A percentile compares a stretch with the other conserved stretches of the same genome.
phyloP scores from a whole-genome alignment of 169 alveolate species.

The Theileria equi region DNA sequence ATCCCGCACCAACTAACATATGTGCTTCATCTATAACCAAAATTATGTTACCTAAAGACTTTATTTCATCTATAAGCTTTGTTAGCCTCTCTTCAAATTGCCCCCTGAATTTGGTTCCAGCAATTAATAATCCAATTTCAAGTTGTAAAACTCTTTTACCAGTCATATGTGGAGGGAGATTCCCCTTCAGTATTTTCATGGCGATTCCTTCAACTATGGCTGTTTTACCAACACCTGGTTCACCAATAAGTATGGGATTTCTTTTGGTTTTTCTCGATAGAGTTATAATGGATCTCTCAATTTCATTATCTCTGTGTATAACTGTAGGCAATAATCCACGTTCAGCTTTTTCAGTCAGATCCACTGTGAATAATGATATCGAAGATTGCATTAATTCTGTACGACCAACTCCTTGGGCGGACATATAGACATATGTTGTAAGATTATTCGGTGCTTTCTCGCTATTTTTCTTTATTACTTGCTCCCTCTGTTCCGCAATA shows the following conservation, averaged over 20 bases:
- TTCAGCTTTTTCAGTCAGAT: constrained; percentile 51
- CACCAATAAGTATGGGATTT: constrained; percentile 55
- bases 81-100: constrained; percentile 87
- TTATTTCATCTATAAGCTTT: constrained; percentile 78
- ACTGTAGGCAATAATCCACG: constrained; percentile 48
- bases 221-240: constrained; percentile 66
- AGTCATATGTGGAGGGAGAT: constrained; percentile 1
- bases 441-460: constrained; percentile 19
- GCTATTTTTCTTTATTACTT: neutral
- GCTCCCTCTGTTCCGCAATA: constrained; percentile 31
- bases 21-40: constrained; percentile 87
- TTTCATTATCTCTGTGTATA: constrained; percentile 46
- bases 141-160: constrained; percentile 43
- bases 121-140: constrained; percentile 71
- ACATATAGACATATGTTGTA: constrained; percentile 28
- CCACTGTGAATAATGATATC: constrained; percentile 37
- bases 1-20: constrained; percentile 81
- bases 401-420: constrained; percentile 30
- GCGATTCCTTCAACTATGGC: constrained; percentile 66
- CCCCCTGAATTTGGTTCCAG: constrained; percentile 88
- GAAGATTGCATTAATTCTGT: constrained; percentile 26
- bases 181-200: constrained; percentile 21
- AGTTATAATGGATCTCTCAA: constrained; percentile 51
- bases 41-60: constrained; percentile 74
- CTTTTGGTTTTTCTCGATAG: constrained; percentile 54